Base-by-base conservation (phyloP, 2,329 filamentous ascomycete species). In the Pleoardoris graminearum region DNA sequence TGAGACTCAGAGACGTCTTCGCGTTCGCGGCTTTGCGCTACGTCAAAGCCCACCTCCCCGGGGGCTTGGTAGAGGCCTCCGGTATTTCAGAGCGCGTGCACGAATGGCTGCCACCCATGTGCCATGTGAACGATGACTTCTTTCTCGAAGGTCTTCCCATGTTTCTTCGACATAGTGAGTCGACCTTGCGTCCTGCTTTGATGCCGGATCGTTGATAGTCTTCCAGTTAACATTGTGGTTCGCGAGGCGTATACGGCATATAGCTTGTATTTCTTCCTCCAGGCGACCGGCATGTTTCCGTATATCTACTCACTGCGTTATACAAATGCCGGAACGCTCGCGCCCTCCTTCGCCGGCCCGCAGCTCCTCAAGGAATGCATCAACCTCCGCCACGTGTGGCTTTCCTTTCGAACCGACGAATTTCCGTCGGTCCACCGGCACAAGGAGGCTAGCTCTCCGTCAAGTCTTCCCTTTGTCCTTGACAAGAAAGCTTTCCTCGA, bases 61-160 rank as follows among this genome's bases (percentile, higher is more conserved):
- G 14, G 11, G 19, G 36, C 6, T 11, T 29, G 17, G 36, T 49
- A 7, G 42, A 53, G 21, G 50, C 49, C 16, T 29, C 39, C 12
- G 37, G 27, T 8, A 42, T 53, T 19, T 30, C 17, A 25, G 32
- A 44, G 21, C 51, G 33, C 4, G 32, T 46, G 10, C 43, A 41
- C 27, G 30, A 42, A n/a, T 56, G 54, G 51, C 38, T 51, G 11
- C 50, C 50, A 8, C 38, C 50, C 17, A 48, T 57, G 37, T 57
- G 54, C 35, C 42, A 44, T 12, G 54, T 53, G 33, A 48, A 49
- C 29, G 51, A 53, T 19, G 30, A 36, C 4, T 48, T 57, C 43
- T 57, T 53, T 17, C 4, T 45, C 7, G 54, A 57, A 16, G 27
- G 37, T 14, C 29, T 57, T 11, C 54, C 50, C 1, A 46, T 57